Percentiles rank a stretch among this genome's conserved stretches.
Conservation (phyloP, 495 filamentous ascomycete species). For the Penicillium argentinense region DNA sequence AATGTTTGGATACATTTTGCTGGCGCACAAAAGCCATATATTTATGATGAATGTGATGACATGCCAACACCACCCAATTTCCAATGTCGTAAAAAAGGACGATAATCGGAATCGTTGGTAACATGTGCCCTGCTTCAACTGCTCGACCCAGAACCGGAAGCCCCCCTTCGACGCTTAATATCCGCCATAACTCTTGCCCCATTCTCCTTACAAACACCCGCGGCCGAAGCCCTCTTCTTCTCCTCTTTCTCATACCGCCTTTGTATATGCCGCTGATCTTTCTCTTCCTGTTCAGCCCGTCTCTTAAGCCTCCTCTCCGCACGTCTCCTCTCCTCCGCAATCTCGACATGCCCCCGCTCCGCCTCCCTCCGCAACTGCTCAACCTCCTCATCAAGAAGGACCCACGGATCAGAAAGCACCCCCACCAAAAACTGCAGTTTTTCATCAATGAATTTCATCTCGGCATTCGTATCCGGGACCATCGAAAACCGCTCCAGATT, state of each 20-base stretch:
- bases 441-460: conserved; percentile 76
- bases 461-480: conserved; percentile 65
- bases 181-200: conserved; percentile 33
- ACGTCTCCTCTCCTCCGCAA: conserved; percentile 39
- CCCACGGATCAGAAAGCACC: conserved; percentile 69
- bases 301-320: conserved; percentile 38
- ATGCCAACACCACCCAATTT: too few relatives aligned
- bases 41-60: too few relatives aligned
- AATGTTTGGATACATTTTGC: conserved; percentile 3
- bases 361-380: conserved; percentile 52
- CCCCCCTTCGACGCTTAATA: conserved; percentile 20
- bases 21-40: background rate
- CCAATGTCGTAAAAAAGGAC: too few relatives aligned
- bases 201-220: conserved; percentile 30
- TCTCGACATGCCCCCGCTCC: conserved; percentile 39
- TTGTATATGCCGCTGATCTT: conserved; percentile 34
- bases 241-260: conserved; percentile 44
- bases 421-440: conserved; percentile 59
- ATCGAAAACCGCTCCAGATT: conserved; percentile 63
- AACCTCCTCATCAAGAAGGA: conserved; percentile 54
- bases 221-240: conserved; percentile 34
- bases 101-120: too few relatives aligned
- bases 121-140: too few relatives aligned
- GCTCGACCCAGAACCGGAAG: too few relatives aligned
- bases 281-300: conserved; percentile 36